A percentile compares a stretch with the other conserved stretches of the same genome.
These are phyloP conservation scores for Ustilago crameri DNA, from an alignment of 1,284 basidiomycete genomes.

Conservation along the genomic window DNA sequence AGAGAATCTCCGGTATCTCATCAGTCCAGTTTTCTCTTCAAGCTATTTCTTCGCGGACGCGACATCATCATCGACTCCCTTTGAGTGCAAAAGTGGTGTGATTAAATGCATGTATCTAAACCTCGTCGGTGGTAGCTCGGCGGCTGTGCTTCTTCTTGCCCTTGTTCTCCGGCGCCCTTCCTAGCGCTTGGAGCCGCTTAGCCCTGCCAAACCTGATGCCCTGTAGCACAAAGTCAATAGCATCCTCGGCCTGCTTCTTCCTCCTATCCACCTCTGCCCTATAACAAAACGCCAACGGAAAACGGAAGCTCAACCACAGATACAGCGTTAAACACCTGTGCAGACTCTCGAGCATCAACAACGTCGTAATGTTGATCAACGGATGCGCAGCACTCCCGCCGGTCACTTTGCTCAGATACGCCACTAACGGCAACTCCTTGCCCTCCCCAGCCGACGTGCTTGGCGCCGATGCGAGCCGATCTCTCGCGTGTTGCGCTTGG, in stretches of 20 bases:
- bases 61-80: too few species aligned
- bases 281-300: slow-evolving; percentile 78
- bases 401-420: slow-evolving; percentile 15
- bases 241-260: slow-evolving; percentile 77
- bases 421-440: slow-evolving; percentile 24
- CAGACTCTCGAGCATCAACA: slow-evolving; percentile 78
- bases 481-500: slow-evolving; percentile 17
- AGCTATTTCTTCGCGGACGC: too few species aligned
- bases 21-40: too few species aligned
- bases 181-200: slow-evolving; percentile 46
- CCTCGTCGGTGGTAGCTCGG: too few species aligned
- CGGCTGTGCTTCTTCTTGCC: background rate
- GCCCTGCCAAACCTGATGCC: slow-evolving; percentile 64
- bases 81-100: too few species aligned
- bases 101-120: too few species aligned
- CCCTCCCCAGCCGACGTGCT: background rate
- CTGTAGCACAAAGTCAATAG: slow-evolving; percentile 73
- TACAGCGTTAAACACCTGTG: slow-evolving; percentile 86
- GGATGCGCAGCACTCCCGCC: slow-evolving; percentile 23
- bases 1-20: too few species aligned
- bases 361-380: slow-evolving; percentile 60
- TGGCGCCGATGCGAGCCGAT: slow-evolving; percentile 1
- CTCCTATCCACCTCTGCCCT: slow-evolving; percentile 72
- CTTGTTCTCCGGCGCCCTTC: slow-evolving; percentile 9
- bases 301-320: slow-evolving; percentile 86